Percentiles rank a stretch among this genome's conserved stretches.
Evolutionary conservation across 306 rosid species (phyloP).

Genomic region (Castanospermum australe): DNA sequence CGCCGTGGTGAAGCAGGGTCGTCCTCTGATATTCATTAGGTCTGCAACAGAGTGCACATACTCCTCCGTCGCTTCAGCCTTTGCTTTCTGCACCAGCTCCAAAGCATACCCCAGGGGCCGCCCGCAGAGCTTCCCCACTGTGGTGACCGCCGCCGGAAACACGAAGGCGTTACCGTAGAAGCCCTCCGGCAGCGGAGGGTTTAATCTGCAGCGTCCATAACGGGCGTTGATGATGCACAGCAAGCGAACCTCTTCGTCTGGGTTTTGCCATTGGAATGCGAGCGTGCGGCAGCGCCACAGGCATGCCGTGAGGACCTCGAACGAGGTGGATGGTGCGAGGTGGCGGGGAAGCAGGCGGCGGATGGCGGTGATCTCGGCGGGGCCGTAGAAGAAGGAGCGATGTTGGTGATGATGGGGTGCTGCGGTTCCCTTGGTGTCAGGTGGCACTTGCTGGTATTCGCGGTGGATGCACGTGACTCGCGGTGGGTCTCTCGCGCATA

Average conservation of each 20-base stretch:
- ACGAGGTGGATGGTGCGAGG: not conserved
- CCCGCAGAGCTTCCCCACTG: not conserved
- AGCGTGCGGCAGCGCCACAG: slow-evolving; percentile 5
- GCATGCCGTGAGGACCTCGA: not conserved
- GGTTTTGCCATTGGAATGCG: not conserved
- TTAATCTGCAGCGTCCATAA: not conserved
- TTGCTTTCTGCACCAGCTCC: slow-evolving; percentile 14
- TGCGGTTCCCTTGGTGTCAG: not conserved
- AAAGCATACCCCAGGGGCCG: not conserved
- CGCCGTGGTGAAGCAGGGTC: not conserved
- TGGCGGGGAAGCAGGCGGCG: not conserved
- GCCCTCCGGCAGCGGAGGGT: slow-evolving; percentile 9
- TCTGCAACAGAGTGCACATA: slow-evolving; percentile 20
- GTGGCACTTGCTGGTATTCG: not conserved
- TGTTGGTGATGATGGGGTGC: not conserved
- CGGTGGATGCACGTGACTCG: not conserved
- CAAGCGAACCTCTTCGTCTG: slow-evolving; percentile 6
- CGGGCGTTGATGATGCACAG: slow-evolving; percentile 18
- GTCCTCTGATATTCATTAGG: not conserved
- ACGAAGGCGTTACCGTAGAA: slow-evolving; percentile 24
- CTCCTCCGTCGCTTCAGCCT: not conserved
- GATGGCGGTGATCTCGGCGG: not conserved
- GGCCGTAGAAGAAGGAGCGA: slow-evolving; percentile 27
- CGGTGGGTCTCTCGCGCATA: slow-evolving; percentile 22
- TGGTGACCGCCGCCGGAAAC: slow-evolving; percentile 4